These are phyloP conservation scores for Rhodocollybia butyracea DNA, from an alignment of 768 basidiomycete genomes.

Conservation along the genomic window DNA sequence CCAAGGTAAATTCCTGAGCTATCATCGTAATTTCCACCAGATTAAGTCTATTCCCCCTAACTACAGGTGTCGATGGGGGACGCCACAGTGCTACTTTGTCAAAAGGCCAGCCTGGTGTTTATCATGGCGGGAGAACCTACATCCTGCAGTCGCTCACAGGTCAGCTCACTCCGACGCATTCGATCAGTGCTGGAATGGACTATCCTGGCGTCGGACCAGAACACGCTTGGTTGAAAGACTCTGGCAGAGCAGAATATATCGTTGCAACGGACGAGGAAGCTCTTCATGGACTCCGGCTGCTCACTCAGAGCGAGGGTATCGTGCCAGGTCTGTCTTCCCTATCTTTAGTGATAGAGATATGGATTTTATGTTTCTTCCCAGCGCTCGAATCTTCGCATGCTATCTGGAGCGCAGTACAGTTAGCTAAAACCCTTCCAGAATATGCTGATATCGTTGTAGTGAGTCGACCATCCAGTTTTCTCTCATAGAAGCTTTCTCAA, in stretches of 20 bases:
- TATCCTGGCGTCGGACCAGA: constrained; percentile 98
- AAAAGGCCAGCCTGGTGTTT: constrained; percentile 87
- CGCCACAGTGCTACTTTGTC: constrained; percentile 92
- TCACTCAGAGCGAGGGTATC: constrained; percentile 93
- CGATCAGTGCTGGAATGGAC: constrained; percentile 93
- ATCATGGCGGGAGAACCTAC: constrained; percentile 96
- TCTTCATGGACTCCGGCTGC: constrained; percentile 85
- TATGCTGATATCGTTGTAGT: constrained; percentile 90
- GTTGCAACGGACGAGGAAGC: constrained; percentile 94
- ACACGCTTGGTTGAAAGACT: constrained; percentile 96
- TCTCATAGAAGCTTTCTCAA: background rate
- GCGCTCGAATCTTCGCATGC: constrained; percentile 96
- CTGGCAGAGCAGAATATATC: constrained; percentile 89
- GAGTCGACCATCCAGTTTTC: constrained; percentile 36
- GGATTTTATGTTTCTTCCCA: too few species aligned
- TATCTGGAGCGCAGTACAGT: constrained; percentile 85
- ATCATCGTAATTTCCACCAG: background rate
- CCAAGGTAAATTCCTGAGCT: constrained; percentile 57
- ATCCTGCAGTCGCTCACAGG: constrained; percentile 85
- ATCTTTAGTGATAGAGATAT: too few species aligned
- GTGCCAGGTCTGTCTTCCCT: too few species aligned
- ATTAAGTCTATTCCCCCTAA: background rate
- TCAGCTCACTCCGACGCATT: constrained; percentile 96
- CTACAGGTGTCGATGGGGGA: constrained; percentile 77
- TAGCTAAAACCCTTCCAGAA: constrained; percentile 82